Base-by-base conservation (phyloP, 495 filamentous ascomycete genomes). In the Aspergillus wentii region DNA sequence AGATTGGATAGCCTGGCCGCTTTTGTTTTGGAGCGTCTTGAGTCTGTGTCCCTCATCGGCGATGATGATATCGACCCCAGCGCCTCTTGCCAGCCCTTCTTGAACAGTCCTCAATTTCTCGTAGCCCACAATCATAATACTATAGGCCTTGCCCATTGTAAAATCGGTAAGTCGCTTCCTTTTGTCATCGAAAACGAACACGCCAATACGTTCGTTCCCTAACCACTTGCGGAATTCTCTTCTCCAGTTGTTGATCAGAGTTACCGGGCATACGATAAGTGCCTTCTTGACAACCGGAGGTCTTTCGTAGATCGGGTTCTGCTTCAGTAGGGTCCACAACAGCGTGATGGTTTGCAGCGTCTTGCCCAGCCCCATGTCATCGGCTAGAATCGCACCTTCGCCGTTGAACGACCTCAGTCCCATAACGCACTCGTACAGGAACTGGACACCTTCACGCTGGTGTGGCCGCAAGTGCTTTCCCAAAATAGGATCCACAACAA, bases 351-450 rank as follows among this genome's bases (percentile, higher is more conserved):
- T 88, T 58, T 88, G 85, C 25, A 89, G 52, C 4, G 86, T 88
- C 50, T 90, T 90, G 9, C 85, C 85, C 7, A 90, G 49, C 3
- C 85, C 85, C 85, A 90, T 90, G 45, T 89, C 86, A 51, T 91
- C 85, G 3, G 86, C 86, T 20, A 91, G 62, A 37, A 91, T 83
- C 3, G 82, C 85, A 8, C 85, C 85, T 51, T 83, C 75, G 1
- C 85, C 84, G 44, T 80, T 78, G 45, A 78, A 86, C 18, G 66
- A 54, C 28, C 81, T 68, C 72, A 87, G 75, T 8, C 85, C 85
- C 85, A 91, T 91, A 0, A 91, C 79, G 56, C 85, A 88, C 57
- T 89, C 85, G 48, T 91, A 91, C 26, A 91, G 58, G 48, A 91
- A 91, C 42, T 75, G 68, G 11, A 89, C 80, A 30, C 85, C 85